A percentile compares a stretch with the other conserved stretches of the same genome.
phyloP scores from a whole-genome alignment of 805 yeast species.

The Candida succiphila region DNA sequence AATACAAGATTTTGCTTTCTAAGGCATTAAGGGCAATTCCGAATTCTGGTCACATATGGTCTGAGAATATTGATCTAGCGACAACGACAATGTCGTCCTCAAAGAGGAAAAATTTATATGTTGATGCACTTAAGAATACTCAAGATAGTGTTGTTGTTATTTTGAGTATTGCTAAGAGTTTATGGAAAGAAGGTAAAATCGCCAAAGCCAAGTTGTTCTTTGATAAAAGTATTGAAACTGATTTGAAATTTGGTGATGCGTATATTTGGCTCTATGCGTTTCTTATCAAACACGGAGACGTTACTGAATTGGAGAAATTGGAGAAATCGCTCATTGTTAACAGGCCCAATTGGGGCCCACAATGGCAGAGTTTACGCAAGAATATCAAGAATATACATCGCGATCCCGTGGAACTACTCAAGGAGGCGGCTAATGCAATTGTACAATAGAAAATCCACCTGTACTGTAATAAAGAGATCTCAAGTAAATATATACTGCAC shows the following conservation, averaged over 20 bases:
- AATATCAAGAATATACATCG: conserved; percentile 24
- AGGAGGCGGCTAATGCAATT: background rate
- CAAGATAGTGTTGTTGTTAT: conserved; percentile 50
- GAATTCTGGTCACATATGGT: conserved; percentile 54
- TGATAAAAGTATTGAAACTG: conserved; percentile 40
- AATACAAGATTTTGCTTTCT: conserved; percentile 44
- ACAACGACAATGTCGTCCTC: conserved; percentile 1
- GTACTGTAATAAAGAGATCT: too few species aligned
- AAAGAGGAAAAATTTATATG: conserved; percentile 42
- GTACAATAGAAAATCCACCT: background rate
- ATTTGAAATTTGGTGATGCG: conserved; percentile 58
- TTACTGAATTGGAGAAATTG: conserved; percentile 28
- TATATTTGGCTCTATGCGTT: conserved; percentile 61
- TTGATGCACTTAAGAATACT: conserved; percentile 64
- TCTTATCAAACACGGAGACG: conserved; percentile 26
- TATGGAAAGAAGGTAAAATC: conserved; percentile 56
- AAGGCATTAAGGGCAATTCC: conserved; percentile 55
- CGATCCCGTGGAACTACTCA: conserved; percentile 8
- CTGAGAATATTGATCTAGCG: conserved; percentile 38
- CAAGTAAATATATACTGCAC: too few species aligned
- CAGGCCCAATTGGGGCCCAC: conserved; percentile 52
- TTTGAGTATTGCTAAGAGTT: conserved; percentile 52
- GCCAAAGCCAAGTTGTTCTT: conserved; percentile 66
- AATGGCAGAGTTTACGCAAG: conserved; percentile 48
- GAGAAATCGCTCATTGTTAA: conserved; percentile 15